Base-by-base conservation (phyloP, 2,329 filamentous ascomycete genomes). In the Macrophomina phaseolina region DNA sequence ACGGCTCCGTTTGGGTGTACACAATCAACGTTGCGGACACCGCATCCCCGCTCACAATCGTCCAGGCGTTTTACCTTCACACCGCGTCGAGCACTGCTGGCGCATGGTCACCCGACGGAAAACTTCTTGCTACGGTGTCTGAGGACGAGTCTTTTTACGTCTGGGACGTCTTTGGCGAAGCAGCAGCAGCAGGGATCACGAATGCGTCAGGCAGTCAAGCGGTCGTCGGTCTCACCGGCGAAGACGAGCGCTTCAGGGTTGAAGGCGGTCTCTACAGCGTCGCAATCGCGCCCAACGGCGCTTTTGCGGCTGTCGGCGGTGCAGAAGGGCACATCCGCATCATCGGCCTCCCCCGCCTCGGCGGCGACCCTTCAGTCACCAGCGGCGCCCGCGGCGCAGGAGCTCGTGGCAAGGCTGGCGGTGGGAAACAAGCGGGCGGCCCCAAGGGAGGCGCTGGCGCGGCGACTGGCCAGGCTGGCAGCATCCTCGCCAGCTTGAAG, bases 1-100 rank as follows among this genome's bases (percentile, higher is more conserved):
- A 99, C 76, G 95, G 95, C 65, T 94, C 90, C 62, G 93, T 97
- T 49, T 99, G 95, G 95, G 91, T 99, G 9, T 97, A 97, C 81
- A 90, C 89, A n/a, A 85, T 98, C 74, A 90, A 94, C 77, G 82
- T 86, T 36, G 83, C 83, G 64, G 89, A 92, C 40, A 80, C 82
- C 42, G 79, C 83, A 14, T 81, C 81, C 38, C 84, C 91, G 7
- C 84, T 98, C 64, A 89, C 90, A 73, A 95, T 98, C 75, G 86
- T 96, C 5, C 92, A 97, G 81, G 91, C 91, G 32, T 97, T 95
- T 82, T 97, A 97, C 84, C 85, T 96, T 32, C 95, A 98, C 82
- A 94, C 91, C 3, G 90, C 82, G 18, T 82, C 91, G 34, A 96
- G 91, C 81, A 98, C 95, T 1, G 94, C 94, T 7, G 95, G 95